Conservation (phyloP, 257 asterid genomes). For the Cordia subcordata region DNA sequence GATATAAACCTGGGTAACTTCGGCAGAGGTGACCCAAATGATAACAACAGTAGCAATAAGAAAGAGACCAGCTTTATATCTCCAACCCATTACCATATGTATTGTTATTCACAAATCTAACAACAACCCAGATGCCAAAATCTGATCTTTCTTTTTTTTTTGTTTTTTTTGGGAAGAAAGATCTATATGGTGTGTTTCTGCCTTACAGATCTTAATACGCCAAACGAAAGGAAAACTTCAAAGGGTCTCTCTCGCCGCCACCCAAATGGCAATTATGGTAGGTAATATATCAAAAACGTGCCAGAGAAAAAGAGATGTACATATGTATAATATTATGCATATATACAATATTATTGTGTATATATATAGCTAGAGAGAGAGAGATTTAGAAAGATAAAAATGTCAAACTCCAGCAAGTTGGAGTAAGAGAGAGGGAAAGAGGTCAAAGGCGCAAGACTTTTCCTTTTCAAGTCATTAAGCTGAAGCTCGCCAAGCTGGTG, state of each 20-base stretch:
- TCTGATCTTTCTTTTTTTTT: slow-evolving; percentile 24
- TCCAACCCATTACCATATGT: slow-evolving; percentile 68
- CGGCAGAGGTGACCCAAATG: slow-evolving; percentile 99
- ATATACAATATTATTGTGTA: not conserved
- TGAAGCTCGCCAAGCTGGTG: too few relatives aligned
- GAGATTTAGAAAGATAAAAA: not conserved
- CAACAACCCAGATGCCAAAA: slow-evolving; percentile 36
- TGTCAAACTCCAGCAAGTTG: not conserved
- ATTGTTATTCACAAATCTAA: slow-evolving; percentile 3
- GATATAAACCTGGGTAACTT: slow-evolving; percentile 83
- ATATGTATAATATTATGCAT: too few relatives aligned
- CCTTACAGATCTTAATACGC: not conserved
- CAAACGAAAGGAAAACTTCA: not conserved
- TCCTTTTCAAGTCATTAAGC: not conserved
- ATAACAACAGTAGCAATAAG: slow-evolving; percentile 87
- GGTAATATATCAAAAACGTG: not conserved
- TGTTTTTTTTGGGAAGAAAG: too few relatives aligned
- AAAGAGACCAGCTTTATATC: slow-evolving; percentile 75
- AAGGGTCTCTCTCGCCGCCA: not conserved
- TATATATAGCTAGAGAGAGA: not conserved
- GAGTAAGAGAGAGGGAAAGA: not conserved
- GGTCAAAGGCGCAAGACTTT: not conserved
- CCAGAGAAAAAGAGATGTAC: not conserved
- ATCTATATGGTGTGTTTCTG: not conserved
- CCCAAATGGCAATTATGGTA: not conserved